Evolutionary conservation across 2,329 filamentous ascomycete genomes (phyloP).

Genomic region (Ceratocystis lukuohia): DNA sequence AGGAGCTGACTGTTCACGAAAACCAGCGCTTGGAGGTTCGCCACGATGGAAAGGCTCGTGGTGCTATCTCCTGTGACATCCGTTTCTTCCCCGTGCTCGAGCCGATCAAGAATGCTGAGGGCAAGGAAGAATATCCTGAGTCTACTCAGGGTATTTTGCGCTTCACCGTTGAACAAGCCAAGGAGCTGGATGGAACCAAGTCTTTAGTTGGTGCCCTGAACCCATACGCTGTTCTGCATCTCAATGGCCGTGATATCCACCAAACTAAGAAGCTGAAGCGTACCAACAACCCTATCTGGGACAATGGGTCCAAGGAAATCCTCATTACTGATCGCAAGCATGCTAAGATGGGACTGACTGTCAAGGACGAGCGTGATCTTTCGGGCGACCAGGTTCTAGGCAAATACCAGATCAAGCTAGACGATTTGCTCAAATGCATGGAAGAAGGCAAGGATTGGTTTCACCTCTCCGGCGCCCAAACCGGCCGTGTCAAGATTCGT

Average conservation of each 20-base stretch:
- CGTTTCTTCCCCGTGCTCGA: constrained; percentile 85
- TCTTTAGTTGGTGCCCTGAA: constrained; percentile 83
- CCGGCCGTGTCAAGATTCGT: constrained; percentile 77
- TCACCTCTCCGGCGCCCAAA: constrained; percentile 66
- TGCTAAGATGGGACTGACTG: constrained; percentile 76
- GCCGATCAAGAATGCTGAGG: constrained; percentile 45
- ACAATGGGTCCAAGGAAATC: constrained; percentile 83
- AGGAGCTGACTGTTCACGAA: constrained; percentile 64
- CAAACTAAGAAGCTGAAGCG: constrained; percentile 85
- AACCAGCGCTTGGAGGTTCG: constrained; percentile 76
- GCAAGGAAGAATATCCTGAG: constrained; percentile 65
- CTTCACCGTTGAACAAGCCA: constrained; percentile 89
- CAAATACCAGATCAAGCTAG: constrained; percentile 87
- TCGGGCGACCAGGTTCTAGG: constrained; percentile 71
- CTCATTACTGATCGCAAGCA: constrained; percentile 87
- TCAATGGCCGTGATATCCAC: constrained; percentile 87
- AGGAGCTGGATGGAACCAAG: constrained; percentile 86
- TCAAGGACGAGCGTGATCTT: constrained; percentile 92
- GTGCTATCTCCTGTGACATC: constrained; percentile 66
- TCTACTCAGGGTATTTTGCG: constrained; percentile 87
- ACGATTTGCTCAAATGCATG: constrained; percentile 84
- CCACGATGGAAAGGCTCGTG: constrained; percentile 70
- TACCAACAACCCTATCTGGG: constrained; percentile 95
- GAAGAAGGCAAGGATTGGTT: constrained; percentile 95
- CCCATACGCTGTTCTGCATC: constrained; percentile 74